Conservation (phyloP, 2,329 filamentous ascomycete genomes). For the Albophoma yamanashiensis region DNA sequence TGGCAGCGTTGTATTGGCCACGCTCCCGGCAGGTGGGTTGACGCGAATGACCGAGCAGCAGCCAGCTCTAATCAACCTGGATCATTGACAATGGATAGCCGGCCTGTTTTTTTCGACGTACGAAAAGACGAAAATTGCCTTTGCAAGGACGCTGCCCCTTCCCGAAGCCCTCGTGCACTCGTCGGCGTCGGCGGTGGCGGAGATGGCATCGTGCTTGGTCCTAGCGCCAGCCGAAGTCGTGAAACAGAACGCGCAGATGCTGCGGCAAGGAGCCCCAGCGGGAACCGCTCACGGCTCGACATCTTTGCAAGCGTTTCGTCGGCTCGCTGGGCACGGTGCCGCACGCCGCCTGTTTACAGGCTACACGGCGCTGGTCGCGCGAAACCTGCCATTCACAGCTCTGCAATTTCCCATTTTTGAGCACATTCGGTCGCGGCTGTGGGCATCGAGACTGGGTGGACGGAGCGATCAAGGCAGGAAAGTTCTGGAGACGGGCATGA, state of each 20-base stretch:
- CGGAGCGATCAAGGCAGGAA: slow-evolving; percentile 12
- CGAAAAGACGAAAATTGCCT: slow-evolving; percentile 59
- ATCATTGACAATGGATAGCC: slow-evolving; percentile 31
- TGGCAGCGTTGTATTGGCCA: slow-evolving; percentile 74
- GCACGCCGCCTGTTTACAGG: slow-evolving; percentile 53
- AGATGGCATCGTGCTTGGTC: slow-evolving; percentile 77
- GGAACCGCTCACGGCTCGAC: slow-evolving; percentile 19
- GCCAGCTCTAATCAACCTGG: not conserved
- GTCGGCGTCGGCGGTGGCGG: slow-evolving; percentile 62
- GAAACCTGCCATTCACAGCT: slow-evolving; percentile 81
- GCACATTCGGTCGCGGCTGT: slow-evolving; percentile 46
- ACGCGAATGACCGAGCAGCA: not conserved
- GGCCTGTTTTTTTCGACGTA: slow-evolving; percentile 88
- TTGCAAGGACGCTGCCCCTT: slow-evolving; percentile 42
- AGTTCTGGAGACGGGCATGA: slow-evolving; percentile 54
- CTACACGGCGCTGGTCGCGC: slow-evolving; percentile 69
- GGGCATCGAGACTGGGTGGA: slow-evolving; percentile 20
- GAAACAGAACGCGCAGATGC: slow-evolving; percentile 89
- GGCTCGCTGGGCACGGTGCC: slow-evolving; percentile 41
- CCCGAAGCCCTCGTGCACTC: slow-evolving; percentile 64
- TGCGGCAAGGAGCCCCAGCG: slow-evolving; percentile 25
- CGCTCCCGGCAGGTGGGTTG: slow-evolving; percentile 66
- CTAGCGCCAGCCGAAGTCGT: slow-evolving; percentile 83
- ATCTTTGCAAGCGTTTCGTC: slow-evolving; percentile 37
- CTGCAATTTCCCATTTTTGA: slow-evolving; percentile 87